Evolutionary conservation across 2,329 filamentous ascomycete genomes (phyloP).

Genomic region (Penicillium sp.): DNA sequence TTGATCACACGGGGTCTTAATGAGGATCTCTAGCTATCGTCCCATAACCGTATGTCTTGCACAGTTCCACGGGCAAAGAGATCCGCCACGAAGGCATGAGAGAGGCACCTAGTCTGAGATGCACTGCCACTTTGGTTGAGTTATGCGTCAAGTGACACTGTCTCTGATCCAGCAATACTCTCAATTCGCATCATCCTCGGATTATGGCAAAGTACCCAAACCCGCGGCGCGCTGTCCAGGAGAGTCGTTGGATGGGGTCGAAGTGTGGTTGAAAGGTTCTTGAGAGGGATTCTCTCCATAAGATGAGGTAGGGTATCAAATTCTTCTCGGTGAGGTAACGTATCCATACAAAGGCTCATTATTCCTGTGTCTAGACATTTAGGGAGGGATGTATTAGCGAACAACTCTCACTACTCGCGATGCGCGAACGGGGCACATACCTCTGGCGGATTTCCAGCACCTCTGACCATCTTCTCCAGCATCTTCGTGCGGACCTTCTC

Average conservation of each 20-base stretch:
- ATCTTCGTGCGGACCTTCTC: constrained; percentile 78
- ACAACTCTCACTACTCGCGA: background rate
- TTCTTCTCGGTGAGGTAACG: background rate
- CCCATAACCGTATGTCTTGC: background rate
- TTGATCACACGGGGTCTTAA: background rate
- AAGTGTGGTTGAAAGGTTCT: background rate
- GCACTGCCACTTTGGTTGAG: too few relatives aligned
- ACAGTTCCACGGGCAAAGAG: too few relatives aligned
- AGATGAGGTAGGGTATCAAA: background rate
- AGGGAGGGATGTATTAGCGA: background rate
- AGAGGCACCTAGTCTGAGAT: background rate
- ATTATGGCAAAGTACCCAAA: background rate
- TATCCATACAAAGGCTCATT: background rate
- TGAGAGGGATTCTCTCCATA: background rate
- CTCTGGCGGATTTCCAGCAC: constrained; percentile 66
- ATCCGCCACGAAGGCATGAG: background rate
- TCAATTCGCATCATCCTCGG: too few relatives aligned
- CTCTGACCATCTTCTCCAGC: constrained; percentile 72
- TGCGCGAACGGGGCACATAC: constrained; percentile 36
- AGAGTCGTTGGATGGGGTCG: background rate
- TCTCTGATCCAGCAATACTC: too few relatives aligned
- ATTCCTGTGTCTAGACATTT: constrained; percentile 10
- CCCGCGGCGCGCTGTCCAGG: too few relatives aligned
- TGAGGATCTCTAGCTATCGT: background rate
- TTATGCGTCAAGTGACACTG: background rate